Evolutionary conservation across 2,329 filamentous ascomycete genomes (phyloP), one percentile per base, ranked within the genome.

Genomic region (Drechmeria coniospora): DNA sequence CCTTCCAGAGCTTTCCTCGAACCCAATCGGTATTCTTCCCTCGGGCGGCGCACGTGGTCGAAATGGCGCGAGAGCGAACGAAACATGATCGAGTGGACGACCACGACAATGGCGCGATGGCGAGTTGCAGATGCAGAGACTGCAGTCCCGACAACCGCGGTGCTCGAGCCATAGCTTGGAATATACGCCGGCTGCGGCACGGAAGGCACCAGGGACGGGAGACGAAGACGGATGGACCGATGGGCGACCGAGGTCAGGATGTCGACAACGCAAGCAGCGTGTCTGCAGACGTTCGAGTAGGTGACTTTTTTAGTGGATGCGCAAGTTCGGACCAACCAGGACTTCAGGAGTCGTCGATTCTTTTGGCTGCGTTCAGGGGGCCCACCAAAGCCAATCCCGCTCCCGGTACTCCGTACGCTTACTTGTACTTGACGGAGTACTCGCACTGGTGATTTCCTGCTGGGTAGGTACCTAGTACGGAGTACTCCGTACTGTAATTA

Each of bases 81-180:
- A 51, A 49, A 23, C 46, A 27, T 14, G 42, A 25, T 30, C 49
- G 40, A 26, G 41, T 33, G 19, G 45, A 12, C 8, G 24, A 29
- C 25, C 29, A 28, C 28, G 41, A 37, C 21, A 37, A 38, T 14
- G 38, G 39, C 29, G 38, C 33, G 19, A 35, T n/a, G n/a, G n/a
- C n/a, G n/a, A n/a, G 30, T 14, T 44, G 35, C 31, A 44, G 35
- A 31, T 38, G 44, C 29, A 53, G 38, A 35, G 40, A 45, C 36
- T 41, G 41, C 4, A 57, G 43, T 21, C 48, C 45, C 41, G 47
- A 43, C 36, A 51, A 38, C 36, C 51, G 45, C 32, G 54, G 41
- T 55, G 61, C 49, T 46, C 58, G 54, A 32, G 57, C 45, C 56
- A 63, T 61, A 38, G 35, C 47, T 35, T 25, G 23, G 15, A 8